phyloP scores from a whole-genome alignment of 805 yeast species.

The Clavispora carvajalis region DNA sequence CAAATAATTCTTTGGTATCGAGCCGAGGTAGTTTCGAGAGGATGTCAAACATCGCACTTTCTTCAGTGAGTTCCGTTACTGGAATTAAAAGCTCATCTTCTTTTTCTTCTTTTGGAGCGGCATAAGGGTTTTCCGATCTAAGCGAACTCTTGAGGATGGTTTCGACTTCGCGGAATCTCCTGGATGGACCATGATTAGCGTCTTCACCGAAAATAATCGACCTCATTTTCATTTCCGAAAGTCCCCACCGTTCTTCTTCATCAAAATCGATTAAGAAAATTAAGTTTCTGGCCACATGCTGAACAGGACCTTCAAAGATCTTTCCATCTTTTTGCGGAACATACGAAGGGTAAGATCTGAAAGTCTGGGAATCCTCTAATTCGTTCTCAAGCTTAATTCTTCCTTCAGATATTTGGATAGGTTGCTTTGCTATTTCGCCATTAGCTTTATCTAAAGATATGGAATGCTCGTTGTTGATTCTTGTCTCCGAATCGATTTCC shows the following conservation, averaged over 20 bases:
- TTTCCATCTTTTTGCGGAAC: constrained; percentile 12
- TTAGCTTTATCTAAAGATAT: no score
- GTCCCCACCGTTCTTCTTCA: constrained; percentile 20
- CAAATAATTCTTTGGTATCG: constrained; percentile 49
- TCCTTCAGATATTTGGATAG: constrained; percentile 1
- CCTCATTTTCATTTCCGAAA: constrained; percentile 25
- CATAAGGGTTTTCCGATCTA: constrained; percentile 38
- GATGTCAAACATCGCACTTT: constrained; percentile 36
- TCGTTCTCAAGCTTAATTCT: neutral
- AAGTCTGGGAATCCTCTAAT: neutral
- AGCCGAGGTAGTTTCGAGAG: constrained; percentile 52
- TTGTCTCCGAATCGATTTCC: neutral
- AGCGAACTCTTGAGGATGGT: constrained; percentile 31
- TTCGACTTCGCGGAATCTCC: constrained; percentile 52
- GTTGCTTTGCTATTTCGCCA: neutral
- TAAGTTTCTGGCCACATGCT: constrained; percentile 50
- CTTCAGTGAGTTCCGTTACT: constrained; percentile 30
- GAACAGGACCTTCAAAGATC: constrained; percentile 64
- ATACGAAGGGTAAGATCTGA: constrained; percentile 4
- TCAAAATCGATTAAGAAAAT: constrained; percentile 50
- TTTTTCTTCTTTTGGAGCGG: constrained; percentile 25
- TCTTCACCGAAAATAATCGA: constrained; percentile 57
- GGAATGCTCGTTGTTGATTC: no score
- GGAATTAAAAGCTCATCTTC: constrained; percentile 30
- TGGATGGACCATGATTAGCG: constrained; percentile 45